Evolutionary conservation across 129 eudicot genomes (phyloP).

Genomic region (Saposhnikovia divaricata): DNA sequence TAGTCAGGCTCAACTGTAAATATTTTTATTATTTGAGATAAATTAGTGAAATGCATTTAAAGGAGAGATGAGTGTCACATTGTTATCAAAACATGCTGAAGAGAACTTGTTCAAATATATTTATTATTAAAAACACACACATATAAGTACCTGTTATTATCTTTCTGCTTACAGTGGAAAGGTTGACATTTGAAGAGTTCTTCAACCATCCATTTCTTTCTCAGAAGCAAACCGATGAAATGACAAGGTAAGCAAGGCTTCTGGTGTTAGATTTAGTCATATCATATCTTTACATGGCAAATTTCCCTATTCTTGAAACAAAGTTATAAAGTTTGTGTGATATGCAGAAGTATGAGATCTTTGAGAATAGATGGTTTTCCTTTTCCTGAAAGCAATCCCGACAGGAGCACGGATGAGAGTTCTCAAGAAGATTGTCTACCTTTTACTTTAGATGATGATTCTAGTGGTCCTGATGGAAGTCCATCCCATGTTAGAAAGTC

Average conservation of each 20-base stretch:
- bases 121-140: not conserved
- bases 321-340: conserved; percentile 11
- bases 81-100: not conserved
- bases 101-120: not conserved
- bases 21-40: not conserved
- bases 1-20: not conserved
- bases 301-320: not conserved
- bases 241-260: conserved; percentile 30
- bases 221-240: conserved; percentile 40
- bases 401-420: conserved; percentile 43
- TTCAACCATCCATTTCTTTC: conserved; percentile 66
- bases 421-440: conserved; percentile 75
- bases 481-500: conserved; percentile 37
- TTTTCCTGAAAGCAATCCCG: conserved; percentile 29
- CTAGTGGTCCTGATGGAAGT: conserved; percentile 55
- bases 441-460: conserved; percentile 69
- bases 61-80: not conserved
- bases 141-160: not conserved
- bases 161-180: conserved; percentile 53
- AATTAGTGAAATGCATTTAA: not conserved
- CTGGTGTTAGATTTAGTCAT: conserved; percentile 5
- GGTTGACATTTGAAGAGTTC: conserved; percentile 85
- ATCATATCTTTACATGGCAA: not conserved
- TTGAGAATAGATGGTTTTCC: conserved; percentile 40
- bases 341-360: conserved; percentile 38